phyloP scores from a whole-genome alignment of 371 early-diverging fungal species.

The Rhizomucor miehei region DNA sequence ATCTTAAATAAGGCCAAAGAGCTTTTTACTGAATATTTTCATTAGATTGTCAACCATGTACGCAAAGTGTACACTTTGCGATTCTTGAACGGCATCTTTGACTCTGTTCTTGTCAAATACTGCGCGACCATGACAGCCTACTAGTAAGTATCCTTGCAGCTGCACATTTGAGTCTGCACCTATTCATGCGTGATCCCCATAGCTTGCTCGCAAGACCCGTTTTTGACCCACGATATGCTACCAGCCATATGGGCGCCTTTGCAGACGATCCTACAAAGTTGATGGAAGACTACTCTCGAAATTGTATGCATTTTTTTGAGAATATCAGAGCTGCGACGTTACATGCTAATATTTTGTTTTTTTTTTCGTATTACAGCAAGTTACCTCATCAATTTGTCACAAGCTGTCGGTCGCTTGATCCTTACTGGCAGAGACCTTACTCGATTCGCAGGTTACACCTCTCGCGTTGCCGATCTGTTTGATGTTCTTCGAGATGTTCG shows the following conservation, averaged over 20 bases:
- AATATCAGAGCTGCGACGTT: no score
- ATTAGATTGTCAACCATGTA: conserved; percentile 70
- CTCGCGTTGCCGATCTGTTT: conserved; percentile 76
- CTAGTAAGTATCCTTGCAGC: conserved; percentile 42
- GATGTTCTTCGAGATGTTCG: conserved; percentile 71
- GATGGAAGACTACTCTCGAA: conserved; percentile 84
- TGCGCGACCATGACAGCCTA: conserved; percentile 88
- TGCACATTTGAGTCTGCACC: neutral
- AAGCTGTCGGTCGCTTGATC: conserved; percentile 84
- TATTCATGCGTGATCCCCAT: neutral
- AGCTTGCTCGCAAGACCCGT: conserved; percentile 79
- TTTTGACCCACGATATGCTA: conserved; percentile 65
- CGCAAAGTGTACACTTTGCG: conserved; percentile 74
- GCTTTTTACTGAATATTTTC: neutral
- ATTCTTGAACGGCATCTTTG: conserved; percentile 77
- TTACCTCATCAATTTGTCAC: conserved; percentile 82
- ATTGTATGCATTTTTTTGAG: conserved; percentile 48
- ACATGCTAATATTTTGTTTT: neutral
- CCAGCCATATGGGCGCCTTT: conserved; percentile 55
- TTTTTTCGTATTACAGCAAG: conserved; percentile 48
- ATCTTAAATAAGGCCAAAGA: no score
- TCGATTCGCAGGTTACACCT: conserved; percentile 75
- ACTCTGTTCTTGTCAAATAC: conserved; percentile 85
- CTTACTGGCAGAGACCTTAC: conserved; percentile 80
- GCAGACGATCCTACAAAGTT: conserved; percentile 71